These are phyloP conservation scores for Bromus sterilis DNA, from an alignment of 176 grass and related monocot genomes.

Conservation along the genomic window DNA sequence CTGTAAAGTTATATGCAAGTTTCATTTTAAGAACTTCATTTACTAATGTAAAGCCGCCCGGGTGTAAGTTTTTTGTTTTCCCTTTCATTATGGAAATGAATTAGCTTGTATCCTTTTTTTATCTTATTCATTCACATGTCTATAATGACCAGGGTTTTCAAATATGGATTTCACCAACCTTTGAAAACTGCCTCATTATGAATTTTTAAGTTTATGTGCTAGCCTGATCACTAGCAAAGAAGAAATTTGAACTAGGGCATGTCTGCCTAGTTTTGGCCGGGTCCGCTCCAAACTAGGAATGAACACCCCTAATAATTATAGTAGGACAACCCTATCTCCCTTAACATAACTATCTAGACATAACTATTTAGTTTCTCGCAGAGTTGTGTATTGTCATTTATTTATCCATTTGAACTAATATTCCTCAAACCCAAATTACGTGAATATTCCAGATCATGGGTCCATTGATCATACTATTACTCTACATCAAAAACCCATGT, in stretches of 20 bases:
- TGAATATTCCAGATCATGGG: not conserved
- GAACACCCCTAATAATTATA: not conserved
- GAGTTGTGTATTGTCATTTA: not conserved
- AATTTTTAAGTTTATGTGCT: not conserved
- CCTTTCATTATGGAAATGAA: not conserved
- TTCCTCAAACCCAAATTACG: not conserved
- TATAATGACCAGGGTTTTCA: not conserved
- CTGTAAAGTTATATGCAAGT: not conserved
- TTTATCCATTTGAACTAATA: not conserved
- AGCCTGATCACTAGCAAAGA: not conserved
- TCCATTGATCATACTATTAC: not conserved
- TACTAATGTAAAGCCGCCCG: not conserved
- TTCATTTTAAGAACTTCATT: not conserved
- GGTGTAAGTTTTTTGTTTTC: not conserved
- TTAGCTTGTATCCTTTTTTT: not conserved
- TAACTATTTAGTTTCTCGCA: not conserved
- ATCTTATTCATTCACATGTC: not conserved
- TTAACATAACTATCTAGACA: not conserved
- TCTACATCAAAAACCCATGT: not conserved
- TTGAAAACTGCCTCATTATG: not conserved
- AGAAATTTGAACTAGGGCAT: not conserved
- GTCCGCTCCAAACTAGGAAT: not conserved
- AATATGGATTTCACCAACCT: not conserved
- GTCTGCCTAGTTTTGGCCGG: not conserved
- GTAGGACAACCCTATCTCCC: not conserved